A percentile compares a stretch with the other conserved stretches of the same genome.
Conservation (phyloP, 192 early-diverging fungal species). For the Coemansia sp. region DNA sequence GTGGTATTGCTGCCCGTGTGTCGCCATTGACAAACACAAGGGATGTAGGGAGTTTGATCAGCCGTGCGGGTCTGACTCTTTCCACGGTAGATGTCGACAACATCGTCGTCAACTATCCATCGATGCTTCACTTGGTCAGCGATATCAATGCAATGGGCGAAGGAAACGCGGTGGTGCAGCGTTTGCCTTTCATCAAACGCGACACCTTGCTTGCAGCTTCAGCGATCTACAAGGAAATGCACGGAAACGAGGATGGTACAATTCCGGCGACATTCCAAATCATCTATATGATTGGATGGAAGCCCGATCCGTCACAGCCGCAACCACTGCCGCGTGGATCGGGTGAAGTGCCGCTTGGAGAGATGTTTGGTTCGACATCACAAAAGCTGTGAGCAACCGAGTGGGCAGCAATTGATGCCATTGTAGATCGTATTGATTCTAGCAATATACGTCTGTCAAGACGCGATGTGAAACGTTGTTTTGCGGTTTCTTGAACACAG, state of each 20-base stretch:
- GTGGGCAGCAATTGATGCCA: not conserved
- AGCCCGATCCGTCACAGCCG: conserved; percentile 82
- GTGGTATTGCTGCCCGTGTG: conserved; percentile 86
- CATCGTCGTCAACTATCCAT: conserved; percentile 88
- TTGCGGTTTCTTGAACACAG: no score
- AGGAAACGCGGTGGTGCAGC: conserved; percentile 80
- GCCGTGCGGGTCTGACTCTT: conserved; percentile 83
- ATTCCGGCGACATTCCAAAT: conserved; percentile 96
- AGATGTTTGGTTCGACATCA: conserved; percentile 45
- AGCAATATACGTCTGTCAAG: no score
- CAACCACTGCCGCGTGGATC: conserved; percentile 83
- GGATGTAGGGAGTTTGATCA: conserved; percentile 79
- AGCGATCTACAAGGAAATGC: conserved; percentile 86
- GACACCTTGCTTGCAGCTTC: conserved; percentile 87
- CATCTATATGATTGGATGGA: conserved; percentile 82
- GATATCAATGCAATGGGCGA: conserved; percentile 95
- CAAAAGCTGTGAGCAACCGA: conserved; percentile 34
- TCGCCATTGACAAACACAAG: conserved; percentile 85
- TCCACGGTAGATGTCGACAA: conserved; percentile 95
- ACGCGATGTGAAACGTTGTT: no score
- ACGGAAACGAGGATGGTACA: conserved; percentile 84
- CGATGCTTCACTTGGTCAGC: conserved; percentile 86
- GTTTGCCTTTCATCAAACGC: conserved; percentile 69
- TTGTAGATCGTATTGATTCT: no score
- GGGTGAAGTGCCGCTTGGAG: conserved; percentile 78